Evolutionary conservation across 192 early-diverging fungal genomes (phyloP).

Genomic region (Helicostylum pulchrum): DNA sequence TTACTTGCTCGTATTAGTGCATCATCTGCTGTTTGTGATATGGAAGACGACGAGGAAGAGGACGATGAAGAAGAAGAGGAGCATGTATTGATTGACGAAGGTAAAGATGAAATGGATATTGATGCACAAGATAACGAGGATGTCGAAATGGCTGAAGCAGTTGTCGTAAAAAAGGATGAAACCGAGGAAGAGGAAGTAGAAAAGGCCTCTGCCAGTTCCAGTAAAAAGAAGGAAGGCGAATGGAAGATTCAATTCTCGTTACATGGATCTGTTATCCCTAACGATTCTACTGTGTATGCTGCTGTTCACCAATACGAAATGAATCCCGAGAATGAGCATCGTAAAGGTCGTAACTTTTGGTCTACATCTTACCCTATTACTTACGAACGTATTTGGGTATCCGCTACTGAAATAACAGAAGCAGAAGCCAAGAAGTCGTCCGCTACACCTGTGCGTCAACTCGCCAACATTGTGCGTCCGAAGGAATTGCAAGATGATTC

Average conservation of each 20-base stretch:
- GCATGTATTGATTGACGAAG: not conserved
- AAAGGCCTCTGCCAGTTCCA: not conserved
- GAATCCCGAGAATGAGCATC: not conserved
- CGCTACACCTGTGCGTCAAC: not conserved
- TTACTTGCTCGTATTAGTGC: slow-evolving; percentile 54
- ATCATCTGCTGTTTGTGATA: slow-evolving; percentile 32
- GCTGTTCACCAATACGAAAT: slow-evolving; percentile 58
- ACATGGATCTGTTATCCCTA: slow-evolving; percentile 40
- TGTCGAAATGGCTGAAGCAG: slow-evolving; percentile 2
- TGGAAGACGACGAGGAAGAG: slow-evolving; percentile 9
- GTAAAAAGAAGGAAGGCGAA: slow-evolving; percentile 29
- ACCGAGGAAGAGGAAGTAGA: not conserved
- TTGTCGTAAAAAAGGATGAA: slow-evolving; percentile 24
- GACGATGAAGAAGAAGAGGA: not conserved
- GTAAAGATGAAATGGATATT: slow-evolving; percentile 11
- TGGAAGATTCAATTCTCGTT: slow-evolving; percentile 64
- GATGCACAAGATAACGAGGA: slow-evolving; percentile 3
- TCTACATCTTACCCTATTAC: slow-evolving; percentile 52
- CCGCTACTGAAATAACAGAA: slow-evolving; percentile 16
- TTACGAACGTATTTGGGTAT: slow-evolving; percentile 40
- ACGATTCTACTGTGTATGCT: slow-evolving; percentile 65
- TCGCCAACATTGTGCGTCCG: not conserved
- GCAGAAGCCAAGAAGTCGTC: not conserved
- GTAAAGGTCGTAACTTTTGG: slow-evolving; percentile 52
- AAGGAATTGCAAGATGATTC: not conserved